These are phyloP conservation scores for Salvia splendens DNA, from an alignment of 257 asterid species.

Conservation along the genomic window DNA sequence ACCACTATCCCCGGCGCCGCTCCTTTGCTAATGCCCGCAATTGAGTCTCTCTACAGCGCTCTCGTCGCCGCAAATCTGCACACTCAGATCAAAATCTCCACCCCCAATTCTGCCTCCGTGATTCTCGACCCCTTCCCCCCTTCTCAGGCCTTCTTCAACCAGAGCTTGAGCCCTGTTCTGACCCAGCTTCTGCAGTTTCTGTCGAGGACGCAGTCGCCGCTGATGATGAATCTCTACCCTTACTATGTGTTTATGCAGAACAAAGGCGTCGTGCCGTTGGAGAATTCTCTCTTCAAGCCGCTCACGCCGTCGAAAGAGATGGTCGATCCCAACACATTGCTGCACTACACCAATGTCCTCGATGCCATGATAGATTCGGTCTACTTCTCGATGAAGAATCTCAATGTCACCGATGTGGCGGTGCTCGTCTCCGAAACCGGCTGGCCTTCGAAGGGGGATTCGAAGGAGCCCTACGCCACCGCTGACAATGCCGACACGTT, in stretches of 20 bases:
- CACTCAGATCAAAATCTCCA: slow-evolving; percentile 74
- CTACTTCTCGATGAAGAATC: slow-evolving; percentile 87
- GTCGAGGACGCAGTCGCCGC: slow-evolving; percentile 83
- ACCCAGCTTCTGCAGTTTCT: slow-evolving; percentile 65
- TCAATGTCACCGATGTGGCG: slow-evolving; percentile 71
- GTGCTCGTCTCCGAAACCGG: slow-evolving; percentile 87
- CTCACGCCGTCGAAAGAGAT: slow-evolving; percentile 89
- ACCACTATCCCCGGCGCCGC: slow-evolving; percentile 82
- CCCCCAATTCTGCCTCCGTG: slow-evolving; percentile 76
- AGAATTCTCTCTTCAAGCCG: slow-evolving; percentile 85
- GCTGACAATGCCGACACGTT: slow-evolving; percentile 79
- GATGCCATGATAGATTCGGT: slow-evolving; percentile 98
- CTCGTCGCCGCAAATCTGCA: slow-evolving; percentile 86
- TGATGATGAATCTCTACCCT: slow-evolving; percentile 98
- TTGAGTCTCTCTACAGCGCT: slow-evolving; percentile 85
- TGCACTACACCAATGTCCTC: slow-evolving; percentile 84
- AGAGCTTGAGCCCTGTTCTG: slow-evolving; percentile 60
- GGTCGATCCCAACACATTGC: slow-evolving; percentile 94
- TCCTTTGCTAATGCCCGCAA: slow-evolving; percentile 89
- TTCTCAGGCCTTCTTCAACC: slow-evolving; percentile 89
- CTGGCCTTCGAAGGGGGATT: slow-evolving; percentile 94
- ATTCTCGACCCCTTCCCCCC: slow-evolving; percentile 93
- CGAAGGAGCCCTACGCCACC: slow-evolving; percentile 92
- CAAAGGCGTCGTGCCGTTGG: slow-evolving; percentile 92
- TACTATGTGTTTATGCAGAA: slow-evolving; percentile 96